Base-by-base conservation (phyloP, 805 yeast species). In the Lipomyces sp. region DNA sequence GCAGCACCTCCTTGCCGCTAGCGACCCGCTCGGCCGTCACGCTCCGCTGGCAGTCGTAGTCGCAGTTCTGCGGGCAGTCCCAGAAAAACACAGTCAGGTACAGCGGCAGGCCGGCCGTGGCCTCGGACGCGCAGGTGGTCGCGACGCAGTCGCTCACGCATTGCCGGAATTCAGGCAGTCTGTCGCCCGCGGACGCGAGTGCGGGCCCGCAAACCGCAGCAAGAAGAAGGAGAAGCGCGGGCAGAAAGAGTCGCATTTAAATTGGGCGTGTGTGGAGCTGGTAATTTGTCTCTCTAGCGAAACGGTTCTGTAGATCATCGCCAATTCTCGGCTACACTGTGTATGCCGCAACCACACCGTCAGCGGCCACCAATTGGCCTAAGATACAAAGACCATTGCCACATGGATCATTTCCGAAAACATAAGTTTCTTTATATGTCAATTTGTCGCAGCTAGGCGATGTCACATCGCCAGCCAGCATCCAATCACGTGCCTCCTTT, bases 1-100 rank as follows among this genome's bases (percentile, higher is more conserved):
- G 98, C 36, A 76, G 75, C 0, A 87, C 70, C 49, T 80, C 82
- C 52, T 76, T 74, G n/a, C 75, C 73, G 2, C 68, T 57, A 0
- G 50, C 58, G 14, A 70, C 68, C 21, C 95, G 72, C 34, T 77
- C 70, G 1, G 63, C 62, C 0, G 96, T 89, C 39, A 91, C 72
- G 7, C 79, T 65, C 49, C 88, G 81, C 67, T 93, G 98, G 66
- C 98, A 93, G 60, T 82, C 84, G 67, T 93, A 93, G 68, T 93
- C 98, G 69, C 98, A 93, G 63, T 93, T 82, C 26, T 82, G 76
- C 2, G 68, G 68, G 64, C 95, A 87, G 50, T 79, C 78, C 96
- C 96, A 89, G 1, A 74, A 74, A 14, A 90, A 62, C 1, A 79
- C 56, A 41, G 65, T 63, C 53, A 80, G 67, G 51, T 70, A 69